These are phyloP conservation scores for Arthrobotrys musiformis DNA, from an alignment of 2,329 filamentous ascomycete genomes.

Conservation along the genomic window DNA sequence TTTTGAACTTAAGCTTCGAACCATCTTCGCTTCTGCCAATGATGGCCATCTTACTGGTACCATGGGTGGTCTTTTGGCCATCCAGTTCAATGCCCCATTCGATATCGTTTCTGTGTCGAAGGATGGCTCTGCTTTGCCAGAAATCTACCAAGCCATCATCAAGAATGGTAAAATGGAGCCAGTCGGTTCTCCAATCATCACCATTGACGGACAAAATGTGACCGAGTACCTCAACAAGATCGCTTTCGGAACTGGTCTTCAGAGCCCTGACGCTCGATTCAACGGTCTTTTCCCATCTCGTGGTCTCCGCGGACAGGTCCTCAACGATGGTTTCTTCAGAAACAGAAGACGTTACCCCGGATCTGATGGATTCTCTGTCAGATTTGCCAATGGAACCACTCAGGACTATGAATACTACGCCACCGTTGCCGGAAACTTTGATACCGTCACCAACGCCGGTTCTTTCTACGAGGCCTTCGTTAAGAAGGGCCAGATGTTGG, in stretches of 20 bases:
- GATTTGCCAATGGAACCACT: slow-evolving; percentile 42
- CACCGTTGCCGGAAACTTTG: slow-evolving; percentile 41
- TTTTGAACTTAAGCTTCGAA: slow-evolving; percentile 41
- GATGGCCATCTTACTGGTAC: slow-evolving; percentile 51
- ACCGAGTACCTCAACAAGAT: slow-evolving; percentile 52
- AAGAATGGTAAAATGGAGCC: slow-evolving; percentile 36
- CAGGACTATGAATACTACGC: slow-evolving; percentile 36
- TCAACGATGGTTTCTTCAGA: slow-evolving; percentile 46
- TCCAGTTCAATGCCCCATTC: slow-evolving; percentile 49
- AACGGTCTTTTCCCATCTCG: slow-evolving; percentile 46
- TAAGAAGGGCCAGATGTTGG: slow-evolving; percentile 41
- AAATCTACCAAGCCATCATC: slow-evolving; percentile 39
- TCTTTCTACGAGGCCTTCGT: slow-evolving; percentile 51
- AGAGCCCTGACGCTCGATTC: slow-evolving; percentile 50
- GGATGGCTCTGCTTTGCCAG: slow-evolving; percentile 36
- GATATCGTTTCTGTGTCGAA: slow-evolving; percentile 50
- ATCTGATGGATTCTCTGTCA: slow-evolving; percentile 32
- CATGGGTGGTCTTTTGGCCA: slow-evolving; percentile 49
- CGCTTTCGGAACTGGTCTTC: slow-evolving; percentile 36
- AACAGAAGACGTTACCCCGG: slow-evolving; percentile 46
- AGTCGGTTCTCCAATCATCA: slow-evolving; percentile 41
- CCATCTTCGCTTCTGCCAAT: slow-evolving; percentile 39
- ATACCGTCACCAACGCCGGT: slow-evolving; percentile 29
- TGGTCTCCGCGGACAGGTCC: slow-evolving; percentile 31
- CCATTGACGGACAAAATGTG: slow-evolving; percentile 42